Base-by-base conservation (phyloP, 2,329 filamentous ascomycete genomes). In the Colletotrichum tropicicola region DNA sequence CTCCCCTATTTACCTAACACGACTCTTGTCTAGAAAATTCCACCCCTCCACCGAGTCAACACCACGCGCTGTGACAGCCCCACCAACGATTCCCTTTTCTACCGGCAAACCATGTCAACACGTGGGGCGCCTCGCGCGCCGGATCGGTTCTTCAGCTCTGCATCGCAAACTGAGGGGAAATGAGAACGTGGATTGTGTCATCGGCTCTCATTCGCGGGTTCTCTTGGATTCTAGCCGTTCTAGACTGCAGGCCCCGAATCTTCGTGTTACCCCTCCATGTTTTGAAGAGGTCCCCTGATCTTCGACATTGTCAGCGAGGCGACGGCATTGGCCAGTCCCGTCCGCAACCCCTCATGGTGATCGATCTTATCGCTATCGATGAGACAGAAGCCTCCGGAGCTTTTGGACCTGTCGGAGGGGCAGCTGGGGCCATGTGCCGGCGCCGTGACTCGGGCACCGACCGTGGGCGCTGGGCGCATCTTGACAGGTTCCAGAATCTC, bases 21-120 rank as follows among this genome's bases (percentile, higher is more conserved):
- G 19, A 21, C 2, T 25, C 21, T 39, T 37, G 62, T 65, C 62
- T 61, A 65, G 62, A 65, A 65, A 45, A 51, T 65, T 65, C 57
- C 35, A 62, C 48, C 28, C 54, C 60, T 41, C 55, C 47, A 43
- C 44, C 30, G 39, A 39, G 39, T 64, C 55, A 37, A 39, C 15
- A 49, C 35, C 28, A 49, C 15, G 15, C 19, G 43, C 43, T 39
- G 57, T 45, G 51, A 51, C 35, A 9, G 62, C 44, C 35, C 49
- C 37, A 61, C 60, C 17, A 9, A 6, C 9, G 12, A 8, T n/a
- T 25, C 25, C 43, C n/a, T 30, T 55, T 27, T 30, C 48, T 55
- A 6, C 10, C 17, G 43, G 44, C 62, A 65, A 65, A 65, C 57
- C 62, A 65, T 51, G 57, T 32, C 62, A 44, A 32, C 62, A 65